phyloP scores from a whole-genome alignment of 768 basidiomycete genomes.

The Amanita rubescens region DNA sequence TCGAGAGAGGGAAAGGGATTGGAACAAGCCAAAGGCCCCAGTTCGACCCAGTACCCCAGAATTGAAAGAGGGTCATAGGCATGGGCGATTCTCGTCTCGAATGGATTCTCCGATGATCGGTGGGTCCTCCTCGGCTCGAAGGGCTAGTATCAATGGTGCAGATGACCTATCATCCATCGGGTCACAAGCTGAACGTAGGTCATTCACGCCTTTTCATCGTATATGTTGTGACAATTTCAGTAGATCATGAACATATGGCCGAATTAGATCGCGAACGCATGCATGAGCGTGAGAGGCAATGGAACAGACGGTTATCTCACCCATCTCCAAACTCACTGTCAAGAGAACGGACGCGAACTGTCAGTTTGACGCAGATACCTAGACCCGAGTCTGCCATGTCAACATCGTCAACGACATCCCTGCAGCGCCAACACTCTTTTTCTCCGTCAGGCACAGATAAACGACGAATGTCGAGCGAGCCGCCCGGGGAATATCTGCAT shows the following conservation, averaged over 20 bases:
- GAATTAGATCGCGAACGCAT: constrained; percentile 38
- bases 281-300: constrained; percentile 43
- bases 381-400: constrained; percentile 10
- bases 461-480: constrained; percentile 23
- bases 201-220: not conserved
- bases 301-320: constrained; percentile 43
- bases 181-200: constrained; percentile 50
- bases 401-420: constrained; percentile 8
- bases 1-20: constrained; percentile 40
- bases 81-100: constrained; percentile 9
- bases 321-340: constrained; percentile 33
- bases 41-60: constrained; percentile 16
- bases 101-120: constrained; percentile 12
- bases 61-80: constrained; percentile 14
- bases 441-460: constrained; percentile 25
- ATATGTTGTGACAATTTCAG: not conserved
- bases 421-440: constrained; percentile 26
- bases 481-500: constrained; percentile 19
- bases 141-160: constrained; percentile 31
- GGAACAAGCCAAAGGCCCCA: constrained; percentile 29
- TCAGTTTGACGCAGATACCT: constrained; percentile 3
- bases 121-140: constrained; percentile 8
- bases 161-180: constrained; percentile 36
- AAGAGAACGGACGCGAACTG: constrained; percentile 2
- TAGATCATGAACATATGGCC: constrained; percentile 38